phyloP scores from a whole-genome alignment of 2,329 filamentous ascomycete genomes.

The Cladosporium phlei region DNA sequence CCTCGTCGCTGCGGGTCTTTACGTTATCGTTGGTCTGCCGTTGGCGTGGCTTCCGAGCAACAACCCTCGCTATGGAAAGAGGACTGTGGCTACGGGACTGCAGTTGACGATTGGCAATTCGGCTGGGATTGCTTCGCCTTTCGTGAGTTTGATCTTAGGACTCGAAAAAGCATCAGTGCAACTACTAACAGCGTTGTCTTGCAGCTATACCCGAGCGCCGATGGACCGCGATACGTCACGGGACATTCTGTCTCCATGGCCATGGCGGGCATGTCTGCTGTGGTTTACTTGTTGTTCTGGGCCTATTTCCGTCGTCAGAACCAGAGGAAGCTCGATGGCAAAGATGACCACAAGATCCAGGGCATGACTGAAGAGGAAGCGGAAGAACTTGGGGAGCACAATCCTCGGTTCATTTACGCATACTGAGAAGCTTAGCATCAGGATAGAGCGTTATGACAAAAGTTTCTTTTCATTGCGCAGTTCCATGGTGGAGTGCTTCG shows the following conservation, averaged over 20 bases:
- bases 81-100: slow-evolving; percentile 66
- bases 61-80: slow-evolving; percentile 68
- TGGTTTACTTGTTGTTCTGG: slow-evolving; percentile 22
- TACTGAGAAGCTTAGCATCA: too few relatives aligned
- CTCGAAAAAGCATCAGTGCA: not conserved
- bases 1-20: slow-evolving; percentile 6
- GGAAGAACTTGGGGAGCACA: slow-evolving; percentile 43
- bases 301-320: slow-evolving; percentile 33
- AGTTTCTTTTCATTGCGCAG: too few relatives aligned
- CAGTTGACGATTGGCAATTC: slow-evolving; percentile 68
- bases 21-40: slow-evolving; percentile 11
- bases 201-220: slow-evolving; percentile 43
- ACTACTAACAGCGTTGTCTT: slow-evolving; percentile 21
- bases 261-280: slow-evolving; percentile 41
- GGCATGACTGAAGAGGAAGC: slow-evolving; percentile 41
- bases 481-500: too few relatives aligned
- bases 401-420: slow-evolving; percentile 40
- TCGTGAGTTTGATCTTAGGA: not conserved
- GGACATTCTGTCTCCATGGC: slow-evolving; percentile 51
- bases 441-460: too few relatives aligned
- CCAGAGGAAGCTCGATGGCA: slow-evolving; percentile 33
- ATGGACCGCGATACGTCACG: slow-evolving; percentile 44
- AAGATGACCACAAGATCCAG: slow-evolving; percentile 37
- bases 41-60: slow-evolving; percentile 50
- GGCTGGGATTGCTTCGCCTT: slow-evolving; percentile 59